Evolutionary conservation across 2,329 filamentous ascomycete genomes (phyloP).

Genomic region (Nannizziopsis barbatae): DNA sequence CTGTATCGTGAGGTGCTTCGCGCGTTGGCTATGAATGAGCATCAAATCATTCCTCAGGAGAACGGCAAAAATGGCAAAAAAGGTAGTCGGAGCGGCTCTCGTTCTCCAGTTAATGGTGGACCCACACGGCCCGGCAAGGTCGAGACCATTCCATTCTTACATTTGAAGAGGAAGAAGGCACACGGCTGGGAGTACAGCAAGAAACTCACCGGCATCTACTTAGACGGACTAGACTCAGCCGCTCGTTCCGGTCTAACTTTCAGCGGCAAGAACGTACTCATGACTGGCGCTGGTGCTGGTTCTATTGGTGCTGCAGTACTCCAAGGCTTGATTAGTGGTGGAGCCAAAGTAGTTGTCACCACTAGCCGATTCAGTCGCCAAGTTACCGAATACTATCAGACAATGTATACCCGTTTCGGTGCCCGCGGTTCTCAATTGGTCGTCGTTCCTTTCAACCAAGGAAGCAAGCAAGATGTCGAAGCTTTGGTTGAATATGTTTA

Average conservation of each 20-base stretch:
- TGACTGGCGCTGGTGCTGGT: constrained; percentile 95
- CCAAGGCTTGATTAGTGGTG: constrained; percentile 89
- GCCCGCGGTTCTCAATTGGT: constrained; percentile 91
- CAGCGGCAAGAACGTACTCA: constrained; percentile 87
- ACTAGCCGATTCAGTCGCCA: constrained; percentile 93
- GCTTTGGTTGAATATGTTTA: constrained; percentile 93
- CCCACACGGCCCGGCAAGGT: constrained; percentile 56
- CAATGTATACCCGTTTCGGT: constrained; percentile 92
- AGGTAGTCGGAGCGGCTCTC: constrained; percentile 40
- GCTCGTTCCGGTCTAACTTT: constrained; percentile 82
- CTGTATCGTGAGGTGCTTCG: constrained; percentile 90
- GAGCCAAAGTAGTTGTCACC: constrained; percentile 91
- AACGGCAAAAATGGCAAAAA: constrained; percentile 50
- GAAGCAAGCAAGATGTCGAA: constrained; percentile 95
- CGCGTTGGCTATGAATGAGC: constrained; percentile 94
- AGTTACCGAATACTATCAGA: constrained; percentile 98
- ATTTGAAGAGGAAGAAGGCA: constrained; percentile 94
- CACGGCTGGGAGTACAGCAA: constrained; percentile 99
- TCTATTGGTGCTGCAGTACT: constrained; percentile 96
- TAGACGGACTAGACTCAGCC: constrained; percentile 82
- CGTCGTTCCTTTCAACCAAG: constrained; percentile 97
- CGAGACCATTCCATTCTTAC: constrained; percentile 94
- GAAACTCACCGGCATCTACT: constrained; percentile 85
- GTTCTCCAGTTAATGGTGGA: constrained; percentile 10
- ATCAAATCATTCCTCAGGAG: constrained; percentile 86